phyloP scores from a whole-genome alignment of 176 grass and related monocot species.

The Rhynchospora breviuscula region DNA sequence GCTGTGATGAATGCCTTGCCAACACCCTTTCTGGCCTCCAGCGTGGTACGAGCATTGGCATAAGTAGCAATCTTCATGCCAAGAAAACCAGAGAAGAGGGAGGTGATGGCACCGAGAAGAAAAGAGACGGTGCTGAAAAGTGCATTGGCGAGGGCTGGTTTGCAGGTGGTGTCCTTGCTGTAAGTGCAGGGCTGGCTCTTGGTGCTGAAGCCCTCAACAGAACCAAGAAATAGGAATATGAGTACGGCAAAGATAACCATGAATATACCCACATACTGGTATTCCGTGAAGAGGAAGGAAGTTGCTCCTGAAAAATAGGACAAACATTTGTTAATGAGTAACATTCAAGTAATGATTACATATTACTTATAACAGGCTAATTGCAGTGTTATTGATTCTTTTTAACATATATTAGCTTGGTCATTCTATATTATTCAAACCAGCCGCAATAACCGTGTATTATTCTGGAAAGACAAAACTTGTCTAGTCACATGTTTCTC shows the following conservation, averaged over 20 bases:
- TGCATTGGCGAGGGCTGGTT: constrained; percentile 61
- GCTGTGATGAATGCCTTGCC: constrained; percentile 77
- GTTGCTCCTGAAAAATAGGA: constrained; percentile 41
- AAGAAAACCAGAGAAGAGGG: constrained; percentile 79
- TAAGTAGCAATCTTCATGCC: constrained; percentile 91
- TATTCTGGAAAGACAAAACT: too few relatives aligned
- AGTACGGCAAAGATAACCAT: constrained; percentile 69
- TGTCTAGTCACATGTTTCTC: not conserved
- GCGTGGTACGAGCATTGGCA: constrained; percentile 77
- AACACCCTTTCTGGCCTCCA: constrained; percentile 86
- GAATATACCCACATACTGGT: constrained; percentile 64
- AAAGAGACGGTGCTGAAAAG: constrained; percentile 66
- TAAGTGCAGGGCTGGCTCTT: constrained; percentile 52
- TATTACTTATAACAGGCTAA: not conserved
- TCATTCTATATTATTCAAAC: not conserved
- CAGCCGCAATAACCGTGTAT: not conserved
- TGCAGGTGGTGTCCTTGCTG: constrained; percentile 58
- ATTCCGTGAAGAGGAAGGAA: constrained; percentile 68
- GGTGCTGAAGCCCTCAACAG: constrained; percentile 71
- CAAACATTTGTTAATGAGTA: constrained; percentile 10
- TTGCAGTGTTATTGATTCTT: not conserved
- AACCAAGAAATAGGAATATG: constrained; percentile 75
- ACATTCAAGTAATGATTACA: not conserved
- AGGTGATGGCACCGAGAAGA: constrained; percentile 85
- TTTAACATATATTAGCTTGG: not conserved